Evolutionary conservation across 768 basidiomycete species (phyloP), one percentile per base, ranked within the genome.

Genomic region (Sarcomyxa edulis): DNA sequence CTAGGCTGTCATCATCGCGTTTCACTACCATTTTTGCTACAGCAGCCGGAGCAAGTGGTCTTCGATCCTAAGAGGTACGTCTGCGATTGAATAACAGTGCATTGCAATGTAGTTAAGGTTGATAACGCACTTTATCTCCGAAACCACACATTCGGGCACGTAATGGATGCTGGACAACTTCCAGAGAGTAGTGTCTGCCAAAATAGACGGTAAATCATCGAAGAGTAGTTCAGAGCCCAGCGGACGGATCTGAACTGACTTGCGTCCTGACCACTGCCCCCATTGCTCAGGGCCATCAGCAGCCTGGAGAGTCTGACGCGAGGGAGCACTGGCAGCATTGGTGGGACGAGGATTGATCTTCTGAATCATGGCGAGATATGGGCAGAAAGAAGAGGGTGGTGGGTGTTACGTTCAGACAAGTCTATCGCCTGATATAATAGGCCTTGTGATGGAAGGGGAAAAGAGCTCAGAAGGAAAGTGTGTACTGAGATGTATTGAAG

Each of bases 131-230:
- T 71, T 94, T 95, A 69, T 96, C 91, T 31, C 93, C 93, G 59
- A 95, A 94, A 8, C 94, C 94, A 58, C 93, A 95, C 83, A 94
- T 94, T 47, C 93, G 78, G 34, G 93, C 94, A 29, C 93, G 78
- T 32, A 88, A 60, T 27, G 94, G 93, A 50, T 94, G 78, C 56
- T 96, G 94, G 3, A 88, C 74, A 50, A 94, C 76, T 48, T 89
- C 82, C 28, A 95, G 72, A 10, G 81, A 78, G 60, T 94, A 94
- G 55, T 84, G 70, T 54, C 89, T 91, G 51, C 35, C 18, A 16
- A 26, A 10, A 26, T 2, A 14, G 32, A 47, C 47, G 8, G 44
- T 50, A 35, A 51, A 40, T 31, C 32, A 28, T 35, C n/a, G n/a
- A 39, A 27, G 40, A 46, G 1, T 25, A 28, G 15, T n/a, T 28